Conservation (phyloP, 768 basidiomycete species). For the Amanita rimosa region DNA sequence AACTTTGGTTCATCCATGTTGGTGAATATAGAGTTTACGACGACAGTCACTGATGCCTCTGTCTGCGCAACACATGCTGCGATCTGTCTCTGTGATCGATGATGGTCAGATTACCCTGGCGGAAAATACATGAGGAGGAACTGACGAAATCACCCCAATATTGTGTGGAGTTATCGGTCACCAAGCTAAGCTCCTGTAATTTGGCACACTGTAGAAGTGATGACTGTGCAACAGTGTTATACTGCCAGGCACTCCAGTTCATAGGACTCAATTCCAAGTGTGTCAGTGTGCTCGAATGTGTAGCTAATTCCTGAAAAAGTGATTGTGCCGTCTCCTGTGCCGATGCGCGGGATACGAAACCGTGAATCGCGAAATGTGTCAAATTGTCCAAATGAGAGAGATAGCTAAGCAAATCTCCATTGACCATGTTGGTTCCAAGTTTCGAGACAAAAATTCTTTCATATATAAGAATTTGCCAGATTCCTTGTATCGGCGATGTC, state of each 20-base stretch:
- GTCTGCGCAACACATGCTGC: neutral
- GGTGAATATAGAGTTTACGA: neutral
- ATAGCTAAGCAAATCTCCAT: neutral
- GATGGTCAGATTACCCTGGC: no score
- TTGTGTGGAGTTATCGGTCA: neutral
- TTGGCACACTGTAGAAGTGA: neutral
- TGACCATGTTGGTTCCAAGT: neutral
- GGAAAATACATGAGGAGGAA: neutral
- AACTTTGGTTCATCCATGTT: neutral
- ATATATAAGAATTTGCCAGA: neutral
- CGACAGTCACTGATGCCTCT: neutral
- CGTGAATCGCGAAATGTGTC: neutral
- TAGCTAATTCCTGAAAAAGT: neutral
- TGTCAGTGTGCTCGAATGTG: neutral
- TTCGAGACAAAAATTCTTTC: constrained; percentile 1
- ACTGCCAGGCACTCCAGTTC: neutral
- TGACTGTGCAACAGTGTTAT: neutral
- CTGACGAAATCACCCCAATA: neutral
- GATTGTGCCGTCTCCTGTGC: neutral
- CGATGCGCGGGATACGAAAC: neutral
- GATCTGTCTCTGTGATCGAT: neutral
- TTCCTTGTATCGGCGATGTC: neutral
- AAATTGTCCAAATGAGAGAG: neutral
- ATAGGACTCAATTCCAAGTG: neutral
- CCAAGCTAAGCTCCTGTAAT: neutral